Evolutionary conservation across 768 basidiomycete genomes (phyloP).

Genomic region (Xerocomus spinulosus): DNA sequence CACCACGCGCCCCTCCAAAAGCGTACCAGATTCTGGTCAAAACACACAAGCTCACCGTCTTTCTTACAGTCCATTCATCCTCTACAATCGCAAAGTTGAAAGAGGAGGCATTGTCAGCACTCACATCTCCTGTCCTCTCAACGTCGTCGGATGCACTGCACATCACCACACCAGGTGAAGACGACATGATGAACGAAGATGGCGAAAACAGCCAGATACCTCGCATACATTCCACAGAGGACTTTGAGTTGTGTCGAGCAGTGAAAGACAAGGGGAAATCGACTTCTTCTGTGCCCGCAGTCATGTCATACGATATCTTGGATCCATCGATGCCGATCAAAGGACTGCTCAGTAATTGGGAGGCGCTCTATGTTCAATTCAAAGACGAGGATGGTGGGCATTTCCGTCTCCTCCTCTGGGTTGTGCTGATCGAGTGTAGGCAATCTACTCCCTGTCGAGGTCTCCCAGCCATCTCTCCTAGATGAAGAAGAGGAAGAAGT

Average conservation of each 20-base stretch:
- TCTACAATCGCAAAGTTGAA: slow-evolving; percentile 58
- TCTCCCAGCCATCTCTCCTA: slow-evolving; percentile 50
- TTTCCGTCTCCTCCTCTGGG: not conserved
- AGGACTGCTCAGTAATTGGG: slow-evolving; percentile 58
- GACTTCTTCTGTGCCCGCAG: not conserved
- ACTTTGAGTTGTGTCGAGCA: slow-evolving; percentile 63
- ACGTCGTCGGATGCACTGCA: slow-evolving; percentile 24
- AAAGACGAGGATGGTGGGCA: slow-evolving; percentile 52
- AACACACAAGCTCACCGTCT: slow-evolving; percentile 66
- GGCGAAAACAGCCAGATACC: slow-evolving; percentile 30
- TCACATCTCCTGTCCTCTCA: slow-evolving; percentile 43
- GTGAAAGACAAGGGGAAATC: slow-evolving; percentile 47
- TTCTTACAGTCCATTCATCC: slow-evolving; percentile 51
- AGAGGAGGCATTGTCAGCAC: slow-evolving; percentile 56
- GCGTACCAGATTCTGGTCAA: slow-evolving; percentile 66
- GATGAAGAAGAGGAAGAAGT: slow-evolving; percentile 58
- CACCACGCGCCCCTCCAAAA: slow-evolving; percentile 53
- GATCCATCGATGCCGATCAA: slow-evolving; percentile 41
- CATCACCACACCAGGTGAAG: slow-evolving; percentile 30
- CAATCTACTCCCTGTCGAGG: slow-evolving; percentile 53
- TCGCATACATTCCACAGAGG: slow-evolving; percentile 31
- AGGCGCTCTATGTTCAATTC: slow-evolving; percentile 64
- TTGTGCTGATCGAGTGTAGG: slow-evolving; percentile 36
- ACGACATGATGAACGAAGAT: slow-evolving; percentile 17
- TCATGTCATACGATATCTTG: slow-evolving; percentile 46